Conservation (phyloP, 352 stramenopile genomes). For the Pythium utonaiense region DNA sequence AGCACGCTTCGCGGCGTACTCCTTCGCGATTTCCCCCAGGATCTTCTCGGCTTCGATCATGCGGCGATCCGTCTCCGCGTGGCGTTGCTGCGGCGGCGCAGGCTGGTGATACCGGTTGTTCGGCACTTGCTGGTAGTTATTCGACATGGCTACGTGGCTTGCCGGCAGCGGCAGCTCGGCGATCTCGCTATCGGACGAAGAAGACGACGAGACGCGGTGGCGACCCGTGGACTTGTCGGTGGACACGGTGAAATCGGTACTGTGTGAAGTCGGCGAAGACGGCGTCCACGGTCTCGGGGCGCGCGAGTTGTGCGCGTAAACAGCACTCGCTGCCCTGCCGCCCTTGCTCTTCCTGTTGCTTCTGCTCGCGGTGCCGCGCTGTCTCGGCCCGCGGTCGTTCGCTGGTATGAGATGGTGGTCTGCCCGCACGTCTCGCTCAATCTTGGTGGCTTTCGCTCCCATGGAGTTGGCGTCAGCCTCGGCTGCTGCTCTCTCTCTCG, state of each 20-base stretch:
- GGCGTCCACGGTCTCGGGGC: neutral
- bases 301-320: neutral
- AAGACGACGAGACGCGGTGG: neutral
- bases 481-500: neutral
- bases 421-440: neutral
- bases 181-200: neutral
- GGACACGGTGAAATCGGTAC: constrained; percentile 10
- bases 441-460: constrained; percentile 3
- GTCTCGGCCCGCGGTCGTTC: neutral
- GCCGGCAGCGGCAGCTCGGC: neutral
- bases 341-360: neutral
- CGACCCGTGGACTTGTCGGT: constrained; percentile 2
- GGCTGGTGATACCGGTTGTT: constrained; percentile 3
- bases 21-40: constrained; percentile 69
- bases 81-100: constrained; percentile 1
- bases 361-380: neutral
- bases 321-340: neutral
- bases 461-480: neutral
- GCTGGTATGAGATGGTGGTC: neutral
- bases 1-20: constrained; percentile 76
- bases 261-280: neutral
- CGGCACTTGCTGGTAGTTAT: constrained; percentile 5
- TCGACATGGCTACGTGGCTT: neutral
- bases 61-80: constrained; percentile 28
- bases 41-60: constrained; percentile 65